Conservation (phyloP, 352 stramenopile species). For the Hyaloperonospora brassicae region DNA sequence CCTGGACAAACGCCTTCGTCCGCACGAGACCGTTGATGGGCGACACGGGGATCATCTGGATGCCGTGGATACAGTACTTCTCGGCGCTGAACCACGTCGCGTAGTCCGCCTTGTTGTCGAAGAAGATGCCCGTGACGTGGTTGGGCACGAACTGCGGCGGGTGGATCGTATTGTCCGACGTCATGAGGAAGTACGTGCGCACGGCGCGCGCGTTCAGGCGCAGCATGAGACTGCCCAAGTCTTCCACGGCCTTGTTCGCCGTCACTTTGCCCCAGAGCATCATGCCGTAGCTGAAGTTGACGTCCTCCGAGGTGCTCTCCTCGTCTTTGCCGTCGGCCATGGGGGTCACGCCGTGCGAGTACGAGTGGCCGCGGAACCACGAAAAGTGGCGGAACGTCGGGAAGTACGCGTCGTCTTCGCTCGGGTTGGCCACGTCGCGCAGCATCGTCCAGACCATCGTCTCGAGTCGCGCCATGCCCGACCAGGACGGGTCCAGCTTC, state of each 20-base stretch:
- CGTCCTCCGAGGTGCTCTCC: conserved; percentile 67
- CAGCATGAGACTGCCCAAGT: conserved; percentile 67
- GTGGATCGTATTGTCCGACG: conserved; percentile 56
- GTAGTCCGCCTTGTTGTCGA: conserved; percentile 76
- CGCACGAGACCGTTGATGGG: conserved; percentile 67
- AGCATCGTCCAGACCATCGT: conserved; percentile 59
- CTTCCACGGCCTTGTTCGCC: conserved; percentile 47
- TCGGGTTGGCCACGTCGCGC: conserved; percentile 67
- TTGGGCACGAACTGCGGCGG: conserved; percentile 57
- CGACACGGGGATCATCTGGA: conserved; percentile 74
- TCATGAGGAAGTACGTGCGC: conserved; percentile 74
- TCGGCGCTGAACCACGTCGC: conserved; percentile 72
- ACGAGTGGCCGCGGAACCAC: conserved; percentile 45
- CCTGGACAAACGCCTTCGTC: conserved; percentile 47
- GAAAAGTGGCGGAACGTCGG: conserved; percentile 72
- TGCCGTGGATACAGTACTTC: conserved; percentile 73
- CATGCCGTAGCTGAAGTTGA: conserved; percentile 80
- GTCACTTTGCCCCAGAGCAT: conserved; percentile 65
- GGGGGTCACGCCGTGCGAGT: conserved; percentile 45
- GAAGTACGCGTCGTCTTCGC: conserved; percentile 46
- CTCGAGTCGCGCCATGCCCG: conserved; percentile 47
- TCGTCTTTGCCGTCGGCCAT: conserved; percentile 70
- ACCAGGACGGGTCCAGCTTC: conserved; percentile 57
- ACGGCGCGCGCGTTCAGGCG: conserved; percentile 56
- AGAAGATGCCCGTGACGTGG: conserved; percentile 72